These are phyloP conservation scores for Cymodocea nodosa DNA, from an alignment of 116 monocot genomes.

Conservation along the genomic window DNA sequence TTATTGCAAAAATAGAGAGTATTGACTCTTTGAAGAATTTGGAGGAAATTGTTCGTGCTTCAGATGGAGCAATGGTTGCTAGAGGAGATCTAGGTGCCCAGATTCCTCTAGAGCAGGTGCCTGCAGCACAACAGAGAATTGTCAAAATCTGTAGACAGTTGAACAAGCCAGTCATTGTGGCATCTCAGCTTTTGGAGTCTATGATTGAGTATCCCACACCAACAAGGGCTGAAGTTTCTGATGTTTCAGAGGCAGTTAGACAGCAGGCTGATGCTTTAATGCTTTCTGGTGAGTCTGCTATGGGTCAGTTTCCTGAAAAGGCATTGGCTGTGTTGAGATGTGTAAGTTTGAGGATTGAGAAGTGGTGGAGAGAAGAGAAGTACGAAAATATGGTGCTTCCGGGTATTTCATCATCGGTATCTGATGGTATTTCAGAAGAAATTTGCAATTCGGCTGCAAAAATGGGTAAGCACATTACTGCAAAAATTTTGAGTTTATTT, in stretches of 20 bases:
- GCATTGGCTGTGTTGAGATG: constrained; percentile 78
- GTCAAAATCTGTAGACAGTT: no score
- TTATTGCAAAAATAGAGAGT: no score
- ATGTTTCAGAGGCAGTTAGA: constrained; percentile 94
- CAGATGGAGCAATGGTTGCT: no score
- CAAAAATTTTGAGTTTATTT: not conserved
- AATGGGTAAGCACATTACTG: constrained; percentile 53
- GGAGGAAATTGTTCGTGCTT: no score
- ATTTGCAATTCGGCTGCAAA: constrained; percentile 99
- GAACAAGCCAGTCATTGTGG: no score
- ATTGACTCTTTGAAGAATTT: no score
- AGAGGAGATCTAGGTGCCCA: no score
- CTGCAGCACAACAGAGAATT: no score
- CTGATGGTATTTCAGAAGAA: constrained; percentile 85
- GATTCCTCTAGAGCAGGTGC: no score
- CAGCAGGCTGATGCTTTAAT: constrained; percentile 92
- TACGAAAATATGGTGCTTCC: constrained; percentile 64
- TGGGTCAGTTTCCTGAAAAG: constrained; percentile 91
- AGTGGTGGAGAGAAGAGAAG: constrained; percentile 90
- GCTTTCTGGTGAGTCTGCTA: constrained; percentile 97
- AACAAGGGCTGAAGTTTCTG: constrained; percentile 13
- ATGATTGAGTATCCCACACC: no score
- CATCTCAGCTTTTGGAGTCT: no score
- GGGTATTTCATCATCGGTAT: constrained; percentile 68
- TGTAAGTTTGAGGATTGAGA: constrained; percentile 89